Evolutionary conservation across 2,329 filamentous ascomycete genomes (phyloP), one percentile per base, ranked within the genome.

Genomic region (Trichoderma harzianum): DNA sequence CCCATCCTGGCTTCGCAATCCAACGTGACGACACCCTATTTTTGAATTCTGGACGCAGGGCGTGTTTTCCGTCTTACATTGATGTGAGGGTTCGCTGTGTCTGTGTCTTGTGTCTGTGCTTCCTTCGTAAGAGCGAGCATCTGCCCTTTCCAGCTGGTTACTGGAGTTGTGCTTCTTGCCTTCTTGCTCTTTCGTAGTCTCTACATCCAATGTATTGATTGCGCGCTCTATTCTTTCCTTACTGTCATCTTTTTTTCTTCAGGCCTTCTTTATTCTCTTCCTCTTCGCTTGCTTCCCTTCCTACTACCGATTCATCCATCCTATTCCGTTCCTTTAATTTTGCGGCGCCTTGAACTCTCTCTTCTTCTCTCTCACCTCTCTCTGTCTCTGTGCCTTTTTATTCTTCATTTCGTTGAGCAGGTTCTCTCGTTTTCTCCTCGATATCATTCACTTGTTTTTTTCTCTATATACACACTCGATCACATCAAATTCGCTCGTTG

Each of bases 111-210:
- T 32, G 55, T 32, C 32, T 43, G 30, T 43, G 24, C 21, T 26
- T 61, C 16, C 36, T 39, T 39, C 24, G 36, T 61, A 47, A 47
- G 57, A 69, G 66, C 5, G 57, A 69, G 57, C 28, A 51, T 36
- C 28, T 69, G 57, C 66, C 66, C 66, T 62, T 61, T 69, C 66
- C 66, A 69, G 66, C 66, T 69, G 66, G 66, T 53, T n/a, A 34
- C 66, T 69, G 66, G 66, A 62, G 60, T 60, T 60, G 55, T 47
- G 26, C 28, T 58, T 58, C 55, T 32, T 60, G 55, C 28, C 51
- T 32, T 60, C 32, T 28, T 68, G 65, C 65, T 39, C 24, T 36
- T 39, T 30, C 7, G 11, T n/a, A 32, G n/a, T 58, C 34, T 47
- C 14, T 60, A 30, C 36, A 24, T 39, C 18, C 64, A 39, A 67